A percentile compares a stretch with the other conserved stretches of the same genome.
phyloP scores from a whole-genome alignment of 1,284 basidiomycete genomes.

The Boletus mariae region DNA sequence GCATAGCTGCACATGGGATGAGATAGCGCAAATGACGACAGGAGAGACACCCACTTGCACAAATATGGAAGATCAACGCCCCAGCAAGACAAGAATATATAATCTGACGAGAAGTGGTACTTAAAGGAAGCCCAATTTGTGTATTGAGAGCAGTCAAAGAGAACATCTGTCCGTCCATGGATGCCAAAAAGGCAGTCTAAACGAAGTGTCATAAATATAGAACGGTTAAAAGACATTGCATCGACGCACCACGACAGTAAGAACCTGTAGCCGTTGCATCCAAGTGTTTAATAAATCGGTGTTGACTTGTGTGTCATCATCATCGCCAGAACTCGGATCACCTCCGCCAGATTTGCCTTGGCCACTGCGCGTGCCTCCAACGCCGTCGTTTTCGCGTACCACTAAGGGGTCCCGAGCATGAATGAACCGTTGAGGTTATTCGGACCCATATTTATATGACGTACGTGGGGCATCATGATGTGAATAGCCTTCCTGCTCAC shows the following conservation, averaged over 20 bases:
- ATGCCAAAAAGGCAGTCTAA: conserved; percentile 29
- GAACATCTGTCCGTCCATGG: conserved; percentile 32
- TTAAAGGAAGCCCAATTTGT: conserved; percentile 13
- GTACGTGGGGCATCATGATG: conserved; percentile 13
- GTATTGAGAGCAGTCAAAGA: conserved; percentile 23
- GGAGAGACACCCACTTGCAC: conserved; percentile 20
- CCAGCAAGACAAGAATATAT: conserved; percentile 31
- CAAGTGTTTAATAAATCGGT: conserved; percentile 23
- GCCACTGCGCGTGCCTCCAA: conserved; percentile 1
- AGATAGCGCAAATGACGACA: background rate
- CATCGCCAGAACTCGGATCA: conserved; percentile 1
- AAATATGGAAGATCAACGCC: conserved; percentile 31
- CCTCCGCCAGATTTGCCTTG: conserved; percentile 6
- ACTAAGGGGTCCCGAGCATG: background rate
- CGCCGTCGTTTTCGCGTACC: conserved; percentile 1
- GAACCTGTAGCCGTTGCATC: conserved; percentile 27
- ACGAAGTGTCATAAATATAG: conserved; percentile 1
- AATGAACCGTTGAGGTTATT: background rate
- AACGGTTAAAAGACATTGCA: background rate
- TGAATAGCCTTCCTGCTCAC: conserved; percentile 3
- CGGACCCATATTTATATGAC: conserved; percentile 2
- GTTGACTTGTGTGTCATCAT: conserved; percentile 11
- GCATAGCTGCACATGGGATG: conserved; percentile 18
- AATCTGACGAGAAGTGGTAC: conserved; percentile 15
- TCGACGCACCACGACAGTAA: conserved; percentile 31